Evolutionary conservation across 148 eudicot genomes (phyloP).

Genomic region (Linanthus parryae): DNA sequence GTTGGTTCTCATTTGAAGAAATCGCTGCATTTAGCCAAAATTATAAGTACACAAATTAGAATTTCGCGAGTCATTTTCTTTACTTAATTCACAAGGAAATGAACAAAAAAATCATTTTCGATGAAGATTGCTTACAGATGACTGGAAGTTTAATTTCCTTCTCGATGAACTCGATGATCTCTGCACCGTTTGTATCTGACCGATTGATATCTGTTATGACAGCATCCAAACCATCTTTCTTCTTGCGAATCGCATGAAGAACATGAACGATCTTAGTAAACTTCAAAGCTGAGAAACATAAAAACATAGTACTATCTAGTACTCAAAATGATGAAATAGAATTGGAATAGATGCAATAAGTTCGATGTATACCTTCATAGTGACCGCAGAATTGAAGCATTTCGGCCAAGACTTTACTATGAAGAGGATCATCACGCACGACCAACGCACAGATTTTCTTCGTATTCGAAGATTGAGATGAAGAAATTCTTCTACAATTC

Average conservation of each 20-base stretch:
- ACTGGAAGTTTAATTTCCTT: constrained; percentile 15
- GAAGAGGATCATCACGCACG: constrained; percentile 23
- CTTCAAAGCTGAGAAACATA: constrained; percentile 16
- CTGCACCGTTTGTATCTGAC: constrained; percentile 16
- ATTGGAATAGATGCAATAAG: neutral
- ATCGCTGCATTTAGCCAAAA: neutral
- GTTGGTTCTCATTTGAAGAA: constrained; percentile 6
- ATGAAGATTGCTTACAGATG: constrained; percentile 21
- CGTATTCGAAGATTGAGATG: constrained; percentile 21
- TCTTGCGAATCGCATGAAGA: constrained; percentile 19
- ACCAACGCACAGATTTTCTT: constrained; percentile 33
- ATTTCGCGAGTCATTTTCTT: neutral
- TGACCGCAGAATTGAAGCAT: constrained; percentile 21
- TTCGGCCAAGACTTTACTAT: constrained; percentile 13
- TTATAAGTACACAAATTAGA: no score
- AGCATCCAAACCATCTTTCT: constrained; percentile 17
- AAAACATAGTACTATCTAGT: neutral
- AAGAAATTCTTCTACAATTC: constrained; percentile 7
- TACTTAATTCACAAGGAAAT: neutral
- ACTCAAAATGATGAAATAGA: neutral
- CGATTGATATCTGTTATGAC: constrained; percentile 25
- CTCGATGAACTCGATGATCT: constrained; percentile 16
- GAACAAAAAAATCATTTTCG: neutral
- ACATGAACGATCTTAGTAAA: constrained; percentile 12
- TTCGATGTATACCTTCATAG: constrained; percentile 26